Base-by-base conservation (phyloP, 2,329 filamentous ascomycete genomes). In the Ceratocystis variospora region DNA sequence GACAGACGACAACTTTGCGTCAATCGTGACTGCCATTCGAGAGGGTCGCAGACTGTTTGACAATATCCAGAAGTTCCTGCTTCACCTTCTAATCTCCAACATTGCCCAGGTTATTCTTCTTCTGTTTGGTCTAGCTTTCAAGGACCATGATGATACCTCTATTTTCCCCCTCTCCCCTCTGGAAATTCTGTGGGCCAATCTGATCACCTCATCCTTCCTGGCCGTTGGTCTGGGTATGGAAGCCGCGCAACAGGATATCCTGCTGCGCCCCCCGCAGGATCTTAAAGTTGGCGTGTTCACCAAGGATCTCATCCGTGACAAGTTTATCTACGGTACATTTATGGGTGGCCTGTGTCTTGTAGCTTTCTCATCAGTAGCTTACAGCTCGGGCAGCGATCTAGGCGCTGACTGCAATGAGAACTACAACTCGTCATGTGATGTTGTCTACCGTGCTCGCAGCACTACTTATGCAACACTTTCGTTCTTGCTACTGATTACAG, bases 1-100 rank as follows among this genome's bases (percentile, higher is more conserved):
- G 50, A 91, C 89, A 0, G 89, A 94, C 72, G 90, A 94, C 74
- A 92, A 95, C 76, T 95, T 95, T 73, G 88, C 90, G 10, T 90
- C 87, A 33, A 89, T 89, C 66, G 80, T 89, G 50, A 86, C 83
- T n/a, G 86, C 84, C 44, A 85, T 89, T 59, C 82, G 87, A 72
- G 86, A 89, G 74, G 87, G 87, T 12, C 81, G 87, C 53, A 78
- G 86, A 46, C 79, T 88, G 64, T 87, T 87, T 70, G 85, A 88
- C 76, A 89, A 89, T 69, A 87, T 89, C 68, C 85, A 89, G 72
- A 89, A 88, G 80, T 84, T 84, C 72, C 74, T 84, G 48, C 74
- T 89, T 59, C 86, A 87, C 74, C 79, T 89, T 44, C 79, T 89
- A 41, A 83, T 86, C 19, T 85, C 85, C 69, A 89, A 89, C 72